Evolutionary conservation across 169 alveolate genomes (phyloP), one percentile per base, ranked within the genome.

Genomic region (Cryptosporidium canis): DNA sequence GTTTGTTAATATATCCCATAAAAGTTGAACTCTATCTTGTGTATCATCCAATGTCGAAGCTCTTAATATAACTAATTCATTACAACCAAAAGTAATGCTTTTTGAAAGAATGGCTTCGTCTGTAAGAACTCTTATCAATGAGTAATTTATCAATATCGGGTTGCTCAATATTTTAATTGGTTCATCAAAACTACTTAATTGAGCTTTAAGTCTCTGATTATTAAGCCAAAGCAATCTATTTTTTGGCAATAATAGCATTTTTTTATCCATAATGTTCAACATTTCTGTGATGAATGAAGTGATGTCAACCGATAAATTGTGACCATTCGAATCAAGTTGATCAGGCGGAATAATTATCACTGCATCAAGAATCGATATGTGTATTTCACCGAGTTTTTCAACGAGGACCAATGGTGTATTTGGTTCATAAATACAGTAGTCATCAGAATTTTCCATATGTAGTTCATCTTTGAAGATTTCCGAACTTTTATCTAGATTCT

Each of bases 1-100:
- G n/a, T 68, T 41, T 2, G 37, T 16, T 5, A 68, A 29, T 48
- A 68, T 1, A 68, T 68, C 83, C 83, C 83, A 68, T 11, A 68
- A 68, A 27, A 68, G 31, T 27, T 68, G 43, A 33, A 68, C 66
- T 45, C 83, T 43, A 29, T 68, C 66, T 45, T 45, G 66, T n/a
- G 33, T 6, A 68, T 44, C 37, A 45, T 44, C 29, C 11, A 7
- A 21, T 68, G 83, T 16, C 18, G 83, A 68, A 47, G 39, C 29
- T 45, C 67, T 68, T 24, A 68, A 29, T 6, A 68, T 27, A 21
- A 68, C 58, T 45, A 68, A 27, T 27, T 68, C 83, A 68, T 68
- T 35, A 29, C 7, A 47, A 47, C 11, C 31, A 48, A n/a, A 68
- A 29, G 41, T 18, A 16, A 33, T 18, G 11, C 24, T 44, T 51